phyloP scores from a whole-genome alignment of 306 rosid genomes.

The Fagus crenata region DNA sequence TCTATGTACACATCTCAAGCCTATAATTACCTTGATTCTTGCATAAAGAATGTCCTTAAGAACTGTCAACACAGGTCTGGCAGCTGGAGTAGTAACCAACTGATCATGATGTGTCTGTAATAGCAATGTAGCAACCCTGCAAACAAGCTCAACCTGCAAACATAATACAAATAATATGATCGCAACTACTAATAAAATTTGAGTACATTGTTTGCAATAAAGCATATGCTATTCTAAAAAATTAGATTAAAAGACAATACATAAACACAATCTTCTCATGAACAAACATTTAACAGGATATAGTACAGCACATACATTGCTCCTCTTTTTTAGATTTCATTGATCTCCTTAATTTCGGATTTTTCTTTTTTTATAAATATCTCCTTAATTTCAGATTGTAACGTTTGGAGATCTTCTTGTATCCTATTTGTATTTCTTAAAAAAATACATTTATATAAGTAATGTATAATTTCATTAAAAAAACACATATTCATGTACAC shows the following conservation, averaged over 20 bases:
- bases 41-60: conserved; percentile 66
- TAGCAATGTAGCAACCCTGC: conserved; percentile 67
- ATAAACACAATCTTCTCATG: background rate
- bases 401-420: too few relatives aligned
- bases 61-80: conserved; percentile 65
- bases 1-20: background rate
- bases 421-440: too few relatives aligned
- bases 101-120: conserved; percentile 78
- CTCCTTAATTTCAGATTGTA: too few relatives aligned
- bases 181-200: background rate
- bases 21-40: conserved; percentile 67
- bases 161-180: background rate
- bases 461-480: too few relatives aligned
- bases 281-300: background rate
- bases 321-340: too few relatives aligned
- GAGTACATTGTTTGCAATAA: background rate
- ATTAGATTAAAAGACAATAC: background rate
- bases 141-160: conserved; percentile 87
- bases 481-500: too few relatives aligned
- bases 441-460: too few relatives aligned
- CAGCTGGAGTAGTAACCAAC: conserved; percentile 71
- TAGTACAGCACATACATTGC: background rate
- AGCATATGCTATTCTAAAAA: background rate
- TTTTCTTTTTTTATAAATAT: too few relatives aligned
- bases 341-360: too few relatives aligned